Conservation (phyloP, 805 yeast genomes). For the Yarrowia sp. region DNA sequence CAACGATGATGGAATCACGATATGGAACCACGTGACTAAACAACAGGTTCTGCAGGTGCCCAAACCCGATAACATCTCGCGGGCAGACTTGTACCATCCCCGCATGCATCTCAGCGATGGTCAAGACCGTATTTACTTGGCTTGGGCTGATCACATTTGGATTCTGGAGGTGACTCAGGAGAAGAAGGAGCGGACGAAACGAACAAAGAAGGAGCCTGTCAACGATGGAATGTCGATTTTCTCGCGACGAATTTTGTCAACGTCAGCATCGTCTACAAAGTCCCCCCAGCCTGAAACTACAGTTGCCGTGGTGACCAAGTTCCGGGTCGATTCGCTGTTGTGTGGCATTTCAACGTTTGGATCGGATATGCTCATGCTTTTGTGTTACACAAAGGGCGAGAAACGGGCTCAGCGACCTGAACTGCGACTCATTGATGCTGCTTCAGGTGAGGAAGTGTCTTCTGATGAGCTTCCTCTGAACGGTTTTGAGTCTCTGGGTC, state of each 20-base stretch:
- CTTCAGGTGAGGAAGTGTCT: constrained; percentile 67
- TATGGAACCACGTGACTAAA: constrained; percentile 57
- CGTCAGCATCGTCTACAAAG: constrained; percentile 28
- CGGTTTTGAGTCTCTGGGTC: constrained; percentile 57
- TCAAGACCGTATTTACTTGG: constrained; percentile 55
- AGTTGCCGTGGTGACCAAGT: constrained; percentile 42
- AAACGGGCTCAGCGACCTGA: constrained; percentile 53
- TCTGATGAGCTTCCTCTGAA: constrained; percentile 75
- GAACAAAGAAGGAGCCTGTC: background rate
- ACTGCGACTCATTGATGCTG: constrained; percentile 61
- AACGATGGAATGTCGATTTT: constrained; percentile 17
- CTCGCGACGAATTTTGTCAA: constrained; percentile 29
- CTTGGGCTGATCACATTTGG: constrained; percentile 85
- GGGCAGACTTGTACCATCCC: constrained; percentile 85
- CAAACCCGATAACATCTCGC: constrained; percentile 53
- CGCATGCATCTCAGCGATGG: constrained; percentile 64
- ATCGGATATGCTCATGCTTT: constrained; percentile 64
- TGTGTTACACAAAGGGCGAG: constrained; percentile 50
- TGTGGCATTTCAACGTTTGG: constrained; percentile 77
- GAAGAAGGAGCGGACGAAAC: constrained; percentile 16
- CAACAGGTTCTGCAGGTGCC: constrained; percentile 51
- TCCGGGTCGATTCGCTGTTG: constrained; percentile 50
- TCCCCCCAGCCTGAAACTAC: constrained; percentile 31
- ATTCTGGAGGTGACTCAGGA: constrained; percentile 49
- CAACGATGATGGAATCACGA: constrained; percentile 73